Percentiles rank a stretch among this genome's conserved stretches.
Evolutionary conservation across 1,284 basidiomycete species (phyloP).

Genomic region (Nidula niveotomentosa): DNA sequence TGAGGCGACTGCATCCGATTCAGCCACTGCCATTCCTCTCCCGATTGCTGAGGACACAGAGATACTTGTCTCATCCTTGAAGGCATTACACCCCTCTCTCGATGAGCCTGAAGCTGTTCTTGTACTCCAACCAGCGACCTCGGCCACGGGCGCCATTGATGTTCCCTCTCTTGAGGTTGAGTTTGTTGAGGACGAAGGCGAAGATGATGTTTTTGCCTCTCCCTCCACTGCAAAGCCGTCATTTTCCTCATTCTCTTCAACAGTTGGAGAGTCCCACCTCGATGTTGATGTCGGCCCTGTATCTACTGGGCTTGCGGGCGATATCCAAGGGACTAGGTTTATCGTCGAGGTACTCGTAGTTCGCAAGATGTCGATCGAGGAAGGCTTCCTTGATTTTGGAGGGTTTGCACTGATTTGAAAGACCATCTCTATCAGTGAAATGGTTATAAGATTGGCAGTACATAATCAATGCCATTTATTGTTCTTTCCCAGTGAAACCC

Average conservation of each 20-base stretch:
- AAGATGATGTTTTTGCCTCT: slow-evolving; percentile 39
- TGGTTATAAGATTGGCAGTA: too few species aligned
- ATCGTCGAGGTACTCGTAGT: slow-evolving; percentile 82
- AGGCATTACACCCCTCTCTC: slow-evolving; percentile 27
- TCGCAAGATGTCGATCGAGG: slow-evolving; percentile 69
- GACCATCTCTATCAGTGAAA: too few species aligned
- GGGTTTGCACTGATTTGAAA: slow-evolving; percentile 36
- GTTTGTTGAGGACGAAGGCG: slow-evolving; percentile 20
- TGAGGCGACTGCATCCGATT: background rate
- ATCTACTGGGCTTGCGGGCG: slow-evolving; percentile 8
- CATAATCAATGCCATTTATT: too few species aligned
- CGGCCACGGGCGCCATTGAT: slow-evolving; percentile 4
- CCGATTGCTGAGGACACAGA: slow-evolving; percentile 8
- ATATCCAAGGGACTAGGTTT: slow-evolving; percentile 41
- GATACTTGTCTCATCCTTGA: slow-evolving; percentile 23
- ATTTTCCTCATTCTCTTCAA: slow-evolving; percentile 23
- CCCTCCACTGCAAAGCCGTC: slow-evolving; percentile 22
- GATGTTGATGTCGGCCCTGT: slow-evolving; percentile 16
- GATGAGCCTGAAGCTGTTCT: slow-evolving; percentile 9
- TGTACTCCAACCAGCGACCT: slow-evolving; percentile 2
- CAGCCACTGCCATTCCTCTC: background rate
- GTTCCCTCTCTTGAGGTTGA: slow-evolving; percentile 10
- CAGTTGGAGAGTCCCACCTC: slow-evolving; percentile 19
- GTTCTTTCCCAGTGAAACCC: too few species aligned
- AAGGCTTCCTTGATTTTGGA: slow-evolving; percentile 72